Evolutionary conservation across 2,329 filamentous ascomycete species (phyloP), one percentile per base, ranked within the genome.

Genomic region (Calonectria hongkongensis): DNA sequence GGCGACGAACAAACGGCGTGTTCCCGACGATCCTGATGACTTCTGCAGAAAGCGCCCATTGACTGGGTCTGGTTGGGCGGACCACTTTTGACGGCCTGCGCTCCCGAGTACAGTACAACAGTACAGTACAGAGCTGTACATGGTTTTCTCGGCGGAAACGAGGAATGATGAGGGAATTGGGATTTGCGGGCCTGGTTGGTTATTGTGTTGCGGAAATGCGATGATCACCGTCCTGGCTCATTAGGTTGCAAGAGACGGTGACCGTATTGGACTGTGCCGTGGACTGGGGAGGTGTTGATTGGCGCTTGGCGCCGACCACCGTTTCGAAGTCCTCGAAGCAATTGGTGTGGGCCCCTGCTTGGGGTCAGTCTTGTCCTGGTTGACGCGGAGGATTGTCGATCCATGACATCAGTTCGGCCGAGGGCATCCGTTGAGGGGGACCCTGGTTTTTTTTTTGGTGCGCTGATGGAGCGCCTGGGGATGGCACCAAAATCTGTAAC

Each of bases 351-450:
- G 58, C 66, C 54, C 69, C 47, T 66, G 50, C 10, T 66, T 60
- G 47, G 51, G 74, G 70, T 74, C 71, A 62, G 47, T 50, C 63
- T 68, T 70, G 54, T 64, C 68, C 74, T 69, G 47, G 70, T 77
- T 51, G 67, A 75, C 71, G 70, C 74, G 69, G 72, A 73, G 71
- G 47, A 51, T 48, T 76, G 81, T 72, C 81, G 81, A 82, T 82
- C 80, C 79, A 81, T 82, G 80, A 82, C 81, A 82, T 82, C 81
- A 82, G 75, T 74, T 73, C 68, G 74, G 73, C 75, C 73, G 73
- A 74, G 72, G 58, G 74, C 64, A 68, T 48, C 63, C 72, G 67
- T 58, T 58, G 68, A 18, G 47, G 56, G 27, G 39, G 70, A 74
- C 73, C 71, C 72, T 76, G 74, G 74, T 21, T 21, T 21, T 21